Evolutionary conservation across 306 rosid species (phyloP), one percentile per base, ranked within the genome.

Genomic region (Styphnolobium japonicum): DNA sequence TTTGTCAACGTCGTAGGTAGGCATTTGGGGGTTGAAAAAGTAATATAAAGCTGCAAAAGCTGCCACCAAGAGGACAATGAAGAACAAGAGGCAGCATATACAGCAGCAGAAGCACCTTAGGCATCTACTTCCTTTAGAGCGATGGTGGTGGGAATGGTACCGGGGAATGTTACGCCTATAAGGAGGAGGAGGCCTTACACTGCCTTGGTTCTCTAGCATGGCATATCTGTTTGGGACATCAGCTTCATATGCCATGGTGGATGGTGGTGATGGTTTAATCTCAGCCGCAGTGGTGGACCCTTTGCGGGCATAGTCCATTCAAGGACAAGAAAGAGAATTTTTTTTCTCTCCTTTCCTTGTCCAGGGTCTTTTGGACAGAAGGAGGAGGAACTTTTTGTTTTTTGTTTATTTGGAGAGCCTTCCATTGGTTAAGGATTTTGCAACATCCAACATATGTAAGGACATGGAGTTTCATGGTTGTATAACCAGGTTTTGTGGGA

Each of bases 361-460:
- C 31, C 21, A 21, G 25, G 18, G 9, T 29, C 3, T 29, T 77
- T 39, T 21, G 3, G 58, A 27, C 18, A 18, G 14, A 16, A n/a
- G n/a, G n/a, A 25, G 55, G 49, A 33, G 46, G 27, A 43, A 16
- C 18, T 16, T 76, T 67, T 23, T n/a, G n/a, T 5, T 46, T 21
- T 42, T 58, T 63, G 60, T 36, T 46, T 2, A 25, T 67, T 49
- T 64, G 49, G 46, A 58, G 40, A 57, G 61, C 4, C 52, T 80
- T 84, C 73, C 55, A 67, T 70, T 67, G 84, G 78, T 80, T 62
- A 39, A 84, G 82, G 89, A 27, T 80, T 58, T 80, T 72, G 91
- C n/a, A n/a, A n/a, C n/a, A n/a, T n/a, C n/a, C 81, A 85, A 76
- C 36, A 37, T 72, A 14, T 84, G 79, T 62, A 85, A 68, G 91